Conservation (phyloP, 83 land plant genomes). For the Thuja plicata region DNA sequence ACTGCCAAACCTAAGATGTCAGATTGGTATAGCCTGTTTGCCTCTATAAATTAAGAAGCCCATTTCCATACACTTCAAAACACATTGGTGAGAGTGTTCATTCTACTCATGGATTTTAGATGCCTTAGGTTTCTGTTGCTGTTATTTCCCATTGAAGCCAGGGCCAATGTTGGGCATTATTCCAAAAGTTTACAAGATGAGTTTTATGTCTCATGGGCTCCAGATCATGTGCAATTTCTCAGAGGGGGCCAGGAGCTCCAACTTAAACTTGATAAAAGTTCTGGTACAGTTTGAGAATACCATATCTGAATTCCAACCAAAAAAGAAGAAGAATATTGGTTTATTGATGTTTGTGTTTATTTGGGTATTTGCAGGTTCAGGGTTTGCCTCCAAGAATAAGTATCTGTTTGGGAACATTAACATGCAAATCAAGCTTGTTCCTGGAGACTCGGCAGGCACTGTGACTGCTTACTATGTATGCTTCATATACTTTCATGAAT, state of each 20-base stretch:
- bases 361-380: constrained; percentile 22
- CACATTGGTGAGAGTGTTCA: too few species aligned
- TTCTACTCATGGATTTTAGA: too few species aligned
- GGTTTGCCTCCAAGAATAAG: constrained; percentile 18
- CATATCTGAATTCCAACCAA: not conserved
- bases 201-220: not conserved
- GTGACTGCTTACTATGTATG: not conserved
- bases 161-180: too few species aligned
- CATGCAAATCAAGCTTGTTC: not conserved
- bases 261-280: not conserved
- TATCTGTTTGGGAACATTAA: not conserved
- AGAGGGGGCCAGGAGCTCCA: not conserved
- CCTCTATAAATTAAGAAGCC: too few species aligned
- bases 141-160: too few species aligned
- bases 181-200: not conserved
- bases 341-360: too few species aligned
- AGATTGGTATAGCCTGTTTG: too few species aligned
- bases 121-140: too few species aligned
- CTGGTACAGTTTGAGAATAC: not conserved
- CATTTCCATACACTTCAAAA: too few species aligned
- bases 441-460: not conserved
- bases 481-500: not conserved
- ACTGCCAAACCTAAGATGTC: too few species aligned
- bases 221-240: not conserved
- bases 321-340: too few species aligned